Evolutionary conservation across 1,284 basidiomycete species (phyloP).

Genomic region (Polyporus tsugae): DNA sequence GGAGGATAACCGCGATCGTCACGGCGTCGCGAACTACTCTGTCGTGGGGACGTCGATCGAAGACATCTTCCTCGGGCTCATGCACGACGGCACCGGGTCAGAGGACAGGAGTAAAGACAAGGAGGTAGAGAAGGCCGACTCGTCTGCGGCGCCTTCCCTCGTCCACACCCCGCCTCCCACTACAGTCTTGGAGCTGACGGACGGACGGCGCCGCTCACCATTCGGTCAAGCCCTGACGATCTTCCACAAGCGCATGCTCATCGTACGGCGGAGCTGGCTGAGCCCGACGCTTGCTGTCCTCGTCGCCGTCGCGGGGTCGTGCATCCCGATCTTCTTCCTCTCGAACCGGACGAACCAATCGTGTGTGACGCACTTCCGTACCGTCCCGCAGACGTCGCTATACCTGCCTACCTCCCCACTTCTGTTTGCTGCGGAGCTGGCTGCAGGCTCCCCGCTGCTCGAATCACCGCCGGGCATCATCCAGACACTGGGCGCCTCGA

Average conservation of each 20-base stretch:
- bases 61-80: slow-evolving; percentile 81
- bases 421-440: slow-evolving; percentile 31
- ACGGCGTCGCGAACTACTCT: slow-evolving; percentile 63
- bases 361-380: slow-evolving; percentile 52
- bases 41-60: slow-evolving; percentile 80
- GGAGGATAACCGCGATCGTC: slow-evolving; percentile 49
- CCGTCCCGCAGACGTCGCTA: slow-evolving; percentile 50
- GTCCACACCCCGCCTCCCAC: slow-evolving; percentile 21
- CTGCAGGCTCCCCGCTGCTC: slow-evolving; percentile 42
- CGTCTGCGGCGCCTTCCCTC: slow-evolving; percentile 29
- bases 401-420: slow-evolving; percentile 57
- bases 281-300: slow-evolving; percentile 66
- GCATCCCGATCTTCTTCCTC: slow-evolving; percentile 74
- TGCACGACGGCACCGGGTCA: slow-evolving; percentile 54
- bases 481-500: slow-evolving; percentile 49
- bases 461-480: slow-evolving; percentile 57
- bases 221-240: slow-evolving; percentile 72
- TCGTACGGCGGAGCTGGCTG: slow-evolving; percentile 74
- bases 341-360: slow-evolving; percentile 52
- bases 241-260: slow-evolving; percentile 74
- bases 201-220: slow-evolving; percentile 59
- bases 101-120: slow-evolving; percentile 30
- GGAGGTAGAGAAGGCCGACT: slow-evolving; percentile 26
- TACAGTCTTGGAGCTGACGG: slow-evolving; percentile 50
- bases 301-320: slow-evolving; percentile 69